Evolutionary conservation across 1,139 yeast species (phyloP), one percentile per base, ranked within the genome.

Genomic region (Geotrichum macrosporum): DNA sequence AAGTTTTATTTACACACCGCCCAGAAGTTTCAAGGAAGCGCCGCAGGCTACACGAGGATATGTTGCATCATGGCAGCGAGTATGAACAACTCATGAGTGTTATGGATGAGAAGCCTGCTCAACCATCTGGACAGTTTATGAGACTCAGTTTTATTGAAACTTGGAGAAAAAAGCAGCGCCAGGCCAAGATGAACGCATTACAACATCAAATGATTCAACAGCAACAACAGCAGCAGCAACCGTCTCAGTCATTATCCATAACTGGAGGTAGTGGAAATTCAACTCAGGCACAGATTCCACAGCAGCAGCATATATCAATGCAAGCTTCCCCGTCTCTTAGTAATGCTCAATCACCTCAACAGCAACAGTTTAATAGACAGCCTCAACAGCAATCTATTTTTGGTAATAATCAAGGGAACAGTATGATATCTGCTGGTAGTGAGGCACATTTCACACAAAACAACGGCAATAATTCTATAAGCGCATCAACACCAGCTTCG

Each of bases 71-170:
- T 58, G 82, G 85, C 31, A 63, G 69, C 38, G 94, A 88, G 55
- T 88, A 85, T 65, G 97, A 92, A 65, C 95, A 86, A 62, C 73
- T 88, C 61, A 89, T 92, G 97, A 68, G 79, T 34, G 65, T 74
- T 30, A 57, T 67, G 63, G 68, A 68, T 48, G 73, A 69, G 21
- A 47, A 54, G 36, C 60, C 55, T 6, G 44, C 53, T 22, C 45
- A 47, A n/a, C 46, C 44, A n/a, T 50, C 60, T 4, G 68, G 68
- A 32, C 73, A 70, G 55, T 69, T 70, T 53, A 58, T 68, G 62
- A 61, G 74, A 10, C 58, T 70, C 36, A 66, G 71, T 43, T 69
- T 68, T 50, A 65, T 70, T 47, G 74, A 70, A 53, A 68, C 66
- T 50, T 50, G 63, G 38, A 60, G 68, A 5, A 62, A 61, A 56